Conservation (phyloP, 495 filamentous ascomycete genomes). For the Amorphotheca resinae region DNA sequence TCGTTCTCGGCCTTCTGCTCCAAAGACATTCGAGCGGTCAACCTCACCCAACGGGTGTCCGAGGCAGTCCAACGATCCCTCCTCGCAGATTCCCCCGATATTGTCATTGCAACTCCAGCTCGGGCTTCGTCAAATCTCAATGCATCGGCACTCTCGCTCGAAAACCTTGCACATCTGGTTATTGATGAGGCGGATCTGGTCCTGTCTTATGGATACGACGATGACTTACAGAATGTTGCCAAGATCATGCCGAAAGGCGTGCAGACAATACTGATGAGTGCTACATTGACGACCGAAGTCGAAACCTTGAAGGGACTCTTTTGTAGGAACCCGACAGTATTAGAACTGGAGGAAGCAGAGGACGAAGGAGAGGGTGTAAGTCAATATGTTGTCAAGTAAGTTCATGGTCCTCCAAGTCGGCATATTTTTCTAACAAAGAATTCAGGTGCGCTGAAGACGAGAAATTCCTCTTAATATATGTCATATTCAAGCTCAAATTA, state of each 20-base stretch:
- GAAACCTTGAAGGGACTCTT: conserved; percentile 78
- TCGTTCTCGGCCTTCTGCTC: conserved; percentile 69
- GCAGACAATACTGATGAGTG: conserved; percentile 88
- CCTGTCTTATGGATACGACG: conserved; percentile 87
- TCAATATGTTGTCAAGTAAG: conserved; percentile 75
- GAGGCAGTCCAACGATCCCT: conserved; percentile 73
- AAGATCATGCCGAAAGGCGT: conserved; percentile 68
- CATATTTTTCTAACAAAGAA: background rate
- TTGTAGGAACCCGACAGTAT: conserved; percentile 60
- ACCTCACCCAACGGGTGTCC: conserved; percentile 78
- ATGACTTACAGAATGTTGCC: conserved; percentile 69
- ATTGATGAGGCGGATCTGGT: conserved; percentile 94
- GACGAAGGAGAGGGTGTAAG: conserved; percentile 59
- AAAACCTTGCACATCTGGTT: conserved; percentile 64
- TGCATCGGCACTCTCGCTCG: conserved; percentile 52
- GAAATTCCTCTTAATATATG: conserved; percentile 87
- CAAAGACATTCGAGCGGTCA: conserved; percentile 68
- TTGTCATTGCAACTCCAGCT: conserved; percentile 81
- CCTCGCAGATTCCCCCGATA: conserved; percentile 76
- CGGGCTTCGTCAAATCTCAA: conserved; percentile 61
- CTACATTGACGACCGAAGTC: conserved; percentile 77
- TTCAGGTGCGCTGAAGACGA: conserved; percentile 81
- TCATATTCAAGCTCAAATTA: conserved; percentile 88
- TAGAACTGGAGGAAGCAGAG: conserved; percentile 65
- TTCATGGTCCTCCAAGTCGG: background rate